Conservation (phyloP, 805 yeast species). For the Scheffersomyces lignosus region DNA sequence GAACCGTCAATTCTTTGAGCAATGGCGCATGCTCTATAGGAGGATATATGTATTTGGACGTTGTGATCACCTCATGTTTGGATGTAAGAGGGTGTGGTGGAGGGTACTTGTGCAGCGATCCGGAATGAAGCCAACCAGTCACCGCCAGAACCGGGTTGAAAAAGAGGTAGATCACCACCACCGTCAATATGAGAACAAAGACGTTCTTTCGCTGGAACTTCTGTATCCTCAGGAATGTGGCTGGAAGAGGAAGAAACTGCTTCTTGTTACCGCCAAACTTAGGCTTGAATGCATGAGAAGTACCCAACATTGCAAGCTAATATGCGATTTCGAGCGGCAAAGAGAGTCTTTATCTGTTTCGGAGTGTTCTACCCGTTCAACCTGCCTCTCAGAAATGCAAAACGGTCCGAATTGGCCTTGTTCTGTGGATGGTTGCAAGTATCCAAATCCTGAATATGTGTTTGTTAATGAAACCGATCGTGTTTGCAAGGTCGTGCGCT, state of each 20-base stretch:
- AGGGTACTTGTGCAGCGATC: slow-evolving; percentile 23
- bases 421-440: too few species aligned
- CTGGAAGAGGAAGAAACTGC: slow-evolving; percentile 30
- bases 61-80: slow-evolving; percentile 39
- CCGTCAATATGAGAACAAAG: slow-evolving; percentile 10
- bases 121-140: slow-evolving; percentile 3
- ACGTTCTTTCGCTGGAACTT: slow-evolving; percentile 14
- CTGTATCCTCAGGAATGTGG: slow-evolving; percentile 20
- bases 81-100: slow-evolving; percentile 34
- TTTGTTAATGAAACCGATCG: too few species aligned
- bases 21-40: slow-evolving; percentile 68
- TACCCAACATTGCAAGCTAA: slow-evolving; percentile 4
- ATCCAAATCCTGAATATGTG: too few species aligned
- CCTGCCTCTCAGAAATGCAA: too few species aligned
- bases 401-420: too few species aligned
- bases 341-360: too few species aligned
- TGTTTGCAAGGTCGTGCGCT: too few species aligned
- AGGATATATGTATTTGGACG: slow-evolving; percentile 64
- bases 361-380: too few species aligned
- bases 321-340: too few species aligned
- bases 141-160: slow-evolving; percentile 19
- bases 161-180: slow-evolving; percentile 19
- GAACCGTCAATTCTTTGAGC: slow-evolving; percentile 56
- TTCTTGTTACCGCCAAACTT: slow-evolving; percentile 17
- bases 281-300: slow-evolving; percentile 31